Evolutionary conservation across 2,329 filamentous ascomycete genomes (phyloP), one percentile per base, ranked within the genome.

Genomic region (Cordyceps farinosa): DNA sequence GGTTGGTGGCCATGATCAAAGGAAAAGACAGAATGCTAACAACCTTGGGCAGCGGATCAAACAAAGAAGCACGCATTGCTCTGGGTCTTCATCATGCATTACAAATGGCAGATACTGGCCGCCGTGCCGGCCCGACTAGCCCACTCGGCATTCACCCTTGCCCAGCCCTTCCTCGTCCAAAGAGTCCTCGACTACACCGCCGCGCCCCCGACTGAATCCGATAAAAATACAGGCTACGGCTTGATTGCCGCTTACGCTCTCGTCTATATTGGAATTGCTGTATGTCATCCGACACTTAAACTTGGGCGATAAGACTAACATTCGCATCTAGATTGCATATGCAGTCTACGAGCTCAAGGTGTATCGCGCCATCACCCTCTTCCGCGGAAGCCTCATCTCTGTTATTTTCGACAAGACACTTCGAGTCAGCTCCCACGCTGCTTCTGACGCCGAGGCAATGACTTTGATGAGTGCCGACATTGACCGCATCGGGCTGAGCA

Each of bases 351-450:
- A 74, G 45, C 74, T 76, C 65, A 70, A 72, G 55, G 72, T 71
- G 1, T 75, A 73, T 62, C 74, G 75, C 38, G 68, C 70, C 54
- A 71, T 75, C 34, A 72, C 74, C 1, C 68, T 76, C 66, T 68
- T 73, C 50, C 73, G 76, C 7, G 75, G 70, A 3, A 73, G 71
- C 5, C 65, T 78, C 9, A 65, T 76, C 10, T 77, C 79, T 0
- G 75, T 84, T 66, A 78, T 86, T 17, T 85, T 81, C 67, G 73
- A 76, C 38, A 79, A 80, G 65, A 79, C 79, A 0, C 67, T 79
- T 2, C 67, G 70, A 3, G 65, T 77, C 15, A 70, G 69, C 51
- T 69, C 70, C 1, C 68, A 69, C 3, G 64, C 68, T 1, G 68
- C 70, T 13, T 72, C 75, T 15, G 73, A 76, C 38, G 69, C 71